phyloP scores from a whole-genome alignment of 371 early-diverging fungal species.

The Mucor plumbeus region DNA sequence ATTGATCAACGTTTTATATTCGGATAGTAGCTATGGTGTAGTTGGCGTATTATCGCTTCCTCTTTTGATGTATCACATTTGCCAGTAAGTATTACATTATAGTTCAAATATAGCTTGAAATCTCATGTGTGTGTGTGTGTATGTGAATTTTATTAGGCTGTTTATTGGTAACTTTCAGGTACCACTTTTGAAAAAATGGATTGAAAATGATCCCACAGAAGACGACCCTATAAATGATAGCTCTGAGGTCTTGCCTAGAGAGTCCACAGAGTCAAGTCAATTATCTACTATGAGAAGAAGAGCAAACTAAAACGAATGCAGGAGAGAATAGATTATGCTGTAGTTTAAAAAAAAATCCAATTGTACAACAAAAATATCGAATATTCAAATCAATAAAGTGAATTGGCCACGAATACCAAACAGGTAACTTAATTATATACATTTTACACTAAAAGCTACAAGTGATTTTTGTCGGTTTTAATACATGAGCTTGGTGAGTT shows the following conservation, averaged over 20 bases:
- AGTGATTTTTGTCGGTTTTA: too few species aligned
- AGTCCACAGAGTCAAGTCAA: neutral
- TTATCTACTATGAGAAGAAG: constrained; percentile 9
- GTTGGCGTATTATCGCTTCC: constrained; percentile 72
- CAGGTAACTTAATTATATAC: too few species aligned
- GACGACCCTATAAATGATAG: neutral
- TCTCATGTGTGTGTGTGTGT: neutral
- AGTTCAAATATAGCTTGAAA: neutral
- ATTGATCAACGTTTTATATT: constrained; percentile 75
- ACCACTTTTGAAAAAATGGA: constrained; percentile 61
- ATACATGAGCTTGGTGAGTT: too few species aligned
- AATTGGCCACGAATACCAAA: too few species aligned
- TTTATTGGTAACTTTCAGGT: constrained; percentile 72
- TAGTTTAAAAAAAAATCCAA: too few species aligned
- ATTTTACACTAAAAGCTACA: too few species aligned
- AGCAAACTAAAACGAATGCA: neutral
- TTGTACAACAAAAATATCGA: too few species aligned
- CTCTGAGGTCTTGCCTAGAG: neutral
- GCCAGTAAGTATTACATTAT: constrained; percentile 56
- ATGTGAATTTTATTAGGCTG: constrained; percentile 29
- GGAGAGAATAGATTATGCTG: too few species aligned
- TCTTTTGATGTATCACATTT: constrained; percentile 74
- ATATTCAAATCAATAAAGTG: too few species aligned
- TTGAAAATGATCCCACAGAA: constrained; percentile 36
- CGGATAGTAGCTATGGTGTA: constrained; percentile 41